Evolutionary conservation across 441 rosid species (phyloP), one percentile per base, ranked within the genome.

Genomic region (Jatropha podagrica): DNA sequence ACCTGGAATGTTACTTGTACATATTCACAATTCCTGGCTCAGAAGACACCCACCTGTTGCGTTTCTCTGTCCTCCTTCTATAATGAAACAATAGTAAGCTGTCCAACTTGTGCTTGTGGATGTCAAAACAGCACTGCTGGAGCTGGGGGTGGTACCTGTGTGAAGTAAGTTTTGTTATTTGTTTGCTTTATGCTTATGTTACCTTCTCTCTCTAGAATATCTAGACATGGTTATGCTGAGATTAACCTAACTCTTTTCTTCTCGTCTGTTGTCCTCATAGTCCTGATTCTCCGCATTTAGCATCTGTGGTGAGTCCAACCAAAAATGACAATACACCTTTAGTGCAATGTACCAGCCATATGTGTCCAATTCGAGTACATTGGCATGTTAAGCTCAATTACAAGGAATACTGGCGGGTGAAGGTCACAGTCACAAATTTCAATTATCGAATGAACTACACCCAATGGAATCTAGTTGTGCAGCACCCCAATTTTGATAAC

Each of bases 1-100:
- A 94, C 98, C 64, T 94, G 98, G 98, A 92, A 92, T 72, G 86
- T 92, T 71, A 89, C 97, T 0, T 94, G 98, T 81, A 91, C 94
- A 7, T 94, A 92, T 77, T 94, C 98, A 2, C 97, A 91, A 84
- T 91, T 92, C 82, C 86, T 94, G 66, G 90, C 97, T 76, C 87
- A 84, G 74, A 90, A 85, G 79, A 85, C 97, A 60, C 98, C 97
- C 0, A 84, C 90, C 55, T 94, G 97, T 80, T 94, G 97, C 52
- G 97, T 94, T 76, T 94, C 98, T 5, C 89, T 94, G 77, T 91
- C 98, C 27, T 85, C 98, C 20, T 94, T 94, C 82, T 94, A 92
- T 71, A 91, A 92, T 60, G 76, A 85, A 74, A 87, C 94, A 15
- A 88, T 94, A 68, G 92, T 92, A 48, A 74, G 89, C 46, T 92